Evolutionary conservation across 768 basidiomycete species (phyloP), one percentile per base, ranked within the genome.

Genomic region (Tulasnella sp.): DNA sequence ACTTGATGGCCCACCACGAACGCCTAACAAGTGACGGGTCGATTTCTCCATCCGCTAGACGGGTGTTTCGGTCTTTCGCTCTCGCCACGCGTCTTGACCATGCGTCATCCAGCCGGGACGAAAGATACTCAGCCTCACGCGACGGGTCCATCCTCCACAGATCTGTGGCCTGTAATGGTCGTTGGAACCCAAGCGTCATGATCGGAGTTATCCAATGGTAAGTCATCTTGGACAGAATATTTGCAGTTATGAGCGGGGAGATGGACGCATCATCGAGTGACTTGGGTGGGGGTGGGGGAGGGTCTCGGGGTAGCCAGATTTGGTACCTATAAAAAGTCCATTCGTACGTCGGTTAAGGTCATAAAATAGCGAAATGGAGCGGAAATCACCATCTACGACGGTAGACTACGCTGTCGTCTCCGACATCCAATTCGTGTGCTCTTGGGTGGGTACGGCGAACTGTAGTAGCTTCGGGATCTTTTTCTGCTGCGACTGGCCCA

Each of bases 91-190:
- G 58, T 64, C 58, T 64, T 64, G 58, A 25, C 58, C 58, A 64
- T 15, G 79, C 74, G n/a, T 71, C 78, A 67, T 83, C 71, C 40
- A 85, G 81, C 42, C 75, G 74, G 34, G 78, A 78, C 0, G 83
- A 81, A 8, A 84, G 76, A 81, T 81, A 34, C 81, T 81, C 86
- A 17, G 88, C 84, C 79, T 89, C 86, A 36, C 86, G 86, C 8
- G 84, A 79, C 2, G 84, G 80, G 75, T 88, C 87, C 78, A 93
- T 83, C 80, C 87, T 88, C 90, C 91, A 92, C 15, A 93, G 82
- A 82, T 94, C 93, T 1, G 90, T 88, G 0, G 90, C 90, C 80
- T 91, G 91, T 2, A 97, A 86, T 0, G 94, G 92, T 9, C 94
- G 88, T 9, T 89, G 86, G 80, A 94, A 94, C 9, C 94, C 94